Conservation (phyloP, 1,284 basidiomycete genomes). For the Inonotus hispidus region DNA sequence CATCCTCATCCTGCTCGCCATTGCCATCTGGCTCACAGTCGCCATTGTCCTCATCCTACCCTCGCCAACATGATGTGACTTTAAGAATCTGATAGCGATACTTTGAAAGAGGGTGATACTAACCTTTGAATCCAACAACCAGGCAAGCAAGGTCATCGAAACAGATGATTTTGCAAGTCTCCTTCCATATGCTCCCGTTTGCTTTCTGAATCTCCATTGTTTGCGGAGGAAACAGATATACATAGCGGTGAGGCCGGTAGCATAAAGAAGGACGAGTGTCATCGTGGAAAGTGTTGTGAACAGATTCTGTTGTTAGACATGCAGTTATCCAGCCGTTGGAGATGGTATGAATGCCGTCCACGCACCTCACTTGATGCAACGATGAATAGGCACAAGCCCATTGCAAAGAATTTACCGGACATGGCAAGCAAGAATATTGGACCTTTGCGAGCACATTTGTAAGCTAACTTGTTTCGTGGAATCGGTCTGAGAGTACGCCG, state of each 20-base stretch:
- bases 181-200: conserved; percentile 1
- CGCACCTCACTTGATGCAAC: neutral
- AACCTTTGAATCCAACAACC: neutral
- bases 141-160: neutral
- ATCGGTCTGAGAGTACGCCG: neutral
- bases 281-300: neutral
- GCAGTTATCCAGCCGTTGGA: too few species aligned
- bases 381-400: neutral
- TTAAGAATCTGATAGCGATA: too few species aligned
- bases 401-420: neutral
- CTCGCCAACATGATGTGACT: too few species aligned
- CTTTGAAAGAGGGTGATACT: too few species aligned
- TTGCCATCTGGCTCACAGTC: too few species aligned
- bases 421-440: neutral
- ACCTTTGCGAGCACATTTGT: neutral
- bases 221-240: conserved; percentile 6
- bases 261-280: neutral
- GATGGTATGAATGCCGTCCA: too few species aligned
- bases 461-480: neutral
- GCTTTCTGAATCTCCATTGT: conserved; percentile 7
- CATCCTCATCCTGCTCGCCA: too few species aligned
- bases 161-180: conserved; percentile 1
- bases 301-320: neutral
- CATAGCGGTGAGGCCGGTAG: neutral
- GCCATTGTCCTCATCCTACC: too few species aligned